Evolutionary conservation across 208 protist species (phyloP).

Genomic region (Trypanosomatidae sp.): DNA sequence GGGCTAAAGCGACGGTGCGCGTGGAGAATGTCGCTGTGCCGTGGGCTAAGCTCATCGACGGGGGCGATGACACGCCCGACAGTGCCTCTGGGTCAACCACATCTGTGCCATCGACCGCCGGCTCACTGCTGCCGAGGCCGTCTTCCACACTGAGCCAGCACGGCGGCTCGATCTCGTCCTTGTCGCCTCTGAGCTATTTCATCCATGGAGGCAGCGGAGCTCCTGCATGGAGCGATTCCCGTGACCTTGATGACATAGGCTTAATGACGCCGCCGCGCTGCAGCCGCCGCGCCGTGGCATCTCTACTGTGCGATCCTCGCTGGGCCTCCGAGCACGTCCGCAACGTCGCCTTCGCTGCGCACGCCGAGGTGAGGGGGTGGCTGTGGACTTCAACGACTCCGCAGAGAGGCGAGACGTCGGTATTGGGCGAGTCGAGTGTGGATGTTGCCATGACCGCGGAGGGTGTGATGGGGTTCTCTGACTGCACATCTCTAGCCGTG

Average conservation of each 20-base stretch:
- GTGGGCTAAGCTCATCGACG: neutral
- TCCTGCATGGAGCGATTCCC: neutral
- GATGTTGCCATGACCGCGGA: neutral
- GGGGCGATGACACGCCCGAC: too few relatives aligned
- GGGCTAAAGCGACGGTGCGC: neutral
- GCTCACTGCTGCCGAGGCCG: neutral
- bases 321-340: constrained; percentile 20
- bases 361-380: constrained; percentile 1
- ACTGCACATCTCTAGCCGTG: neutral
- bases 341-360: constrained; percentile 4
- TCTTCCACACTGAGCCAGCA: neutral
- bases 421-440: neutral
- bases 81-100: neutral
- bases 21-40: constrained; percentile 6
- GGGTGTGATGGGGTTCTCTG: neutral
- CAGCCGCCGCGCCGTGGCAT: constrained; percentile 3
- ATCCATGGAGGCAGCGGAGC: neutral
- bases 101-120: neutral
- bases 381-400: constrained; percentile 1
- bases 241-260: constrained; percentile 4
- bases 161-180: neutral
- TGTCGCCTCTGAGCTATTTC: neutral
- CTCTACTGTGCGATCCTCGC: constrained; percentile 20
- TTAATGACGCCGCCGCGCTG: constrained; percentile 5
- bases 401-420: neutral